phyloP scores from a whole-genome alignment of 2,329 filamentous ascomycete genomes.

The Claviceps arundinis region DNA sequence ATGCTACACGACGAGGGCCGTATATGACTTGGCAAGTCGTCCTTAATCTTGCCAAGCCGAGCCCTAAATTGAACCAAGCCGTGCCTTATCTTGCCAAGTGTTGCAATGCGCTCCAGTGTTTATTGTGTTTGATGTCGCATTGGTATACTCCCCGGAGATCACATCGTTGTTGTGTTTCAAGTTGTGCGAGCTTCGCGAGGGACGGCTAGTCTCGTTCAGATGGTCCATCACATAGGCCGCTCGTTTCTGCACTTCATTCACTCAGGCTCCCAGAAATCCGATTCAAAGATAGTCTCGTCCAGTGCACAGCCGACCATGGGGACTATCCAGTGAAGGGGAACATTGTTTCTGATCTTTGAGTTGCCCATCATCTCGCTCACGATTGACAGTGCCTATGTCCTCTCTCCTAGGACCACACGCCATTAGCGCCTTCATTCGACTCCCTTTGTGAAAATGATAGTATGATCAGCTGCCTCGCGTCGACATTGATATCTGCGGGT shows the following conservation, averaged over 20 bases:
- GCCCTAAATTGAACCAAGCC: too few relatives aligned
- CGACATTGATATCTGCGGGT: too few relatives aligned
- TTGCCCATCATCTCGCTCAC: neutral
- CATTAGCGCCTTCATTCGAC: slow-evolving; percentile 41
- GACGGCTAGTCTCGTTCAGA: slow-evolving; percentile 33
- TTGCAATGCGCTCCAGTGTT: slow-evolving; percentile 22
- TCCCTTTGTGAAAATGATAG: too few relatives aligned
- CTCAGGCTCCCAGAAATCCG: slow-evolving; percentile 30
- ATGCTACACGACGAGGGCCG: slow-evolving; percentile 16
- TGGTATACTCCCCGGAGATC: slow-evolving; percentile 34
- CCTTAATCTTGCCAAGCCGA: too few relatives aligned
- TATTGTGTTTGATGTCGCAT: slow-evolving; percentile 27
- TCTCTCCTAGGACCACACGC: slow-evolving; percentile 39
- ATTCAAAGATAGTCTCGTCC: slow-evolving; percentile 6
- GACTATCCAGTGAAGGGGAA: too few relatives aligned
- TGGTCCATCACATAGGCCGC: slow-evolving; percentile 34
- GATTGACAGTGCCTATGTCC: slow-evolving; percentile 35
- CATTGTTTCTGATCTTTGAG: neutral
- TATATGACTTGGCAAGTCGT: slow-evolving; percentile 11
- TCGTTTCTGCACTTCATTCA: slow-evolving; percentile 47
- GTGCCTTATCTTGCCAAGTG: slow-evolving; percentile 13
- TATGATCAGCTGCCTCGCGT: too few relatives aligned
- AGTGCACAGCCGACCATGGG: slow-evolving; percentile 2
- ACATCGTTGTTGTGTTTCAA: slow-evolving; percentile 33
- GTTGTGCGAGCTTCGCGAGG: slow-evolving; percentile 31